Evolutionary conservation across 352 stramenopile genomes (phyloP).

Genomic region (Phytophthora sansomeana): DNA sequence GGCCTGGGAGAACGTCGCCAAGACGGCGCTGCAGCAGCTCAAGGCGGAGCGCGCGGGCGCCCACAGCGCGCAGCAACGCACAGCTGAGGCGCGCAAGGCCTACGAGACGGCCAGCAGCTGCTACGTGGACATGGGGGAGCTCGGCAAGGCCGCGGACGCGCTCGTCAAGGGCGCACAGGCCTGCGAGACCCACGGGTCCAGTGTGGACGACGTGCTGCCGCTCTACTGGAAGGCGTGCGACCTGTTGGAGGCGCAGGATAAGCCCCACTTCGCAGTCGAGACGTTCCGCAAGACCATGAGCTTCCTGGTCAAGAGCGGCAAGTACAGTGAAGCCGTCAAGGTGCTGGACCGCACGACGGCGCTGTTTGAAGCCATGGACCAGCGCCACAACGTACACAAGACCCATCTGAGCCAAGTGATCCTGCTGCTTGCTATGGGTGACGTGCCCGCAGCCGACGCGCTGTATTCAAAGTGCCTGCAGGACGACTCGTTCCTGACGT

Average conservation of each 20-base stretch:
- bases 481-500: constrained; percentile 75
- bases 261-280: constrained; percentile 85
- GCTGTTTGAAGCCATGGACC: constrained; percentile 74
- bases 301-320: constrained; percentile 70
- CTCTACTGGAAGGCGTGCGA: constrained; percentile 77
- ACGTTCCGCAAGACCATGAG: constrained; percentile 80
- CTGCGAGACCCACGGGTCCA: constrained; percentile 55
- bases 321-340: constrained; percentile 54
- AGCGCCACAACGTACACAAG: constrained; percentile 77
- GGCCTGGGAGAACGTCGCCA: constrained; percentile 80
- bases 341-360: constrained; percentile 60
- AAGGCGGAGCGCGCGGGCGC: constrained; percentile 55
- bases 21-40: constrained; percentile 74
- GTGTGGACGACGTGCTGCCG: constrained; percentile 48
- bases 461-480: constrained; percentile 82
- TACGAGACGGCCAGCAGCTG: constrained; percentile 71
- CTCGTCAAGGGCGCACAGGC: constrained; percentile 68
- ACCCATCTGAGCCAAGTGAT: constrained; percentile 76
- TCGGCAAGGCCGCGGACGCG: constrained; percentile 83
- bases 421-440: constrained; percentile 58
- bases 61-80: constrained; percentile 38
- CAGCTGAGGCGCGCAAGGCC: constrained; percentile 56
- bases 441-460: constrained; percentile 79
- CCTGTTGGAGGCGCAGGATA: constrained; percentile 81
- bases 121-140: constrained; percentile 86